Conservation (phyloP, 164 flowering plant genomes). For the Chloranthus sessilifolius region DNA sequence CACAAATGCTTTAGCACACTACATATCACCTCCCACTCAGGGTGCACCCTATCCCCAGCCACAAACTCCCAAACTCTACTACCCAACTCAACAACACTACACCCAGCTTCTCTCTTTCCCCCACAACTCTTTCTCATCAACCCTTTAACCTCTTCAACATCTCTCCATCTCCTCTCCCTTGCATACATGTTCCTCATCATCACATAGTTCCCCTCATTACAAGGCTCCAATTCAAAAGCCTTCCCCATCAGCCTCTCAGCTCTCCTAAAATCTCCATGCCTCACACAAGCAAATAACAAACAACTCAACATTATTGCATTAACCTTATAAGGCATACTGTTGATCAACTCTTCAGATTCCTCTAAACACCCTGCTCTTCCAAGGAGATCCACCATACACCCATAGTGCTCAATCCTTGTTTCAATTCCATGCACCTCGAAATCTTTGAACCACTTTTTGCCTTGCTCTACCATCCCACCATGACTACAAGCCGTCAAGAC, state of each 20-base stretch:
- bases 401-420: conserved; percentile 67
- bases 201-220: conserved; percentile 58
- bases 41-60: conserved; percentile 49
- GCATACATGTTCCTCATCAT: conserved; percentile 71
- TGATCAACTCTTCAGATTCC: conserved; percentile 62
- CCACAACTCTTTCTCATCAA: conserved; percentile 48
- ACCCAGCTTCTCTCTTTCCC: conserved; percentile 61
- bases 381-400: conserved; percentile 69
- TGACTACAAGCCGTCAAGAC: conserved; percentile 80
- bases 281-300: conserved; percentile 57
- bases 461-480: conserved; percentile 75
- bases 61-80: conserved; percentile 50
- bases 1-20: conserved; percentile 30
- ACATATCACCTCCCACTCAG: conserved; percentile 29
- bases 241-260: conserved; percentile 46
- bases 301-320: conserved; percentile 73
- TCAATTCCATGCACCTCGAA: conserved; percentile 41
- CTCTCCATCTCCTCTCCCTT: conserved; percentile 60
- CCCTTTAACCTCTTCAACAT: conserved; percentile 46
- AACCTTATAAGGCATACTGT: conserved; percentile 54
- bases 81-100: conserved; percentile 57
- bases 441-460: conserved; percentile 53
- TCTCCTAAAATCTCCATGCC: conserved; percentile 36
- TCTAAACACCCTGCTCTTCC: conserved; percentile 76
- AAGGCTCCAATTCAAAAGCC: conserved; percentile 36